These are phyloP conservation scores for Pyrus bretschneideri DNA, from an alignment of 306 rosid species.

Conservation along the genomic window DNA sequence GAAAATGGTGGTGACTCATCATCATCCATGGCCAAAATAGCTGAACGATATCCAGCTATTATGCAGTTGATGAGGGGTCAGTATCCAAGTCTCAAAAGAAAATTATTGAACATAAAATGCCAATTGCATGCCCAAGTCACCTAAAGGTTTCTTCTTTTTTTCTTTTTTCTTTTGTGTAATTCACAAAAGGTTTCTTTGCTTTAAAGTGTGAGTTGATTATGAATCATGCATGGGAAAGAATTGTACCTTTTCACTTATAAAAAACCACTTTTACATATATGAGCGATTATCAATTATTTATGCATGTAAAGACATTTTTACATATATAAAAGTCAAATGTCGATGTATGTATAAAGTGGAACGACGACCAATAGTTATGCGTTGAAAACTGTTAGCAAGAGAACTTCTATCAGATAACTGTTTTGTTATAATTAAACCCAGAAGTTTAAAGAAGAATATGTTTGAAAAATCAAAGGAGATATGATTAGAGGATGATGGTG, in stretches of 20 bases:
- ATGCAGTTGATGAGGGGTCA: conserved; percentile 15
- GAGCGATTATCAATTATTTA: background rate
- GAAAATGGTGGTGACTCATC: background rate
- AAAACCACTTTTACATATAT: background rate
- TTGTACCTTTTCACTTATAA: background rate
- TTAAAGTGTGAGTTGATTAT: background rate
- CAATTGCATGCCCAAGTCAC: background rate
- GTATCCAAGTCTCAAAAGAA: background rate
- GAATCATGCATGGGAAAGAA: too few species aligned
- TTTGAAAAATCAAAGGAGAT: conserved; percentile 11
- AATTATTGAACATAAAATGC: background rate
- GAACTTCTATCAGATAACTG: background rate
- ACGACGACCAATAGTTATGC: background rate
- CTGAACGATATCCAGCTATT: conserved; percentile 5
- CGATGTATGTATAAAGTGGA: background rate
- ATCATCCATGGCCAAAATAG: conserved; percentile 7
- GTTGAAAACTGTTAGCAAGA: background rate
- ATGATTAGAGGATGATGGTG: conserved; percentile 4
- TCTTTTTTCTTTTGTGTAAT: background rate
- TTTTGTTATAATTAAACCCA: background rate
- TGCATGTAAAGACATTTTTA: background rate
- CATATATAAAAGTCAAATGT: background rate
- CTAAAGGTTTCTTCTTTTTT: background rate
- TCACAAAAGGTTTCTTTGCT: background rate
- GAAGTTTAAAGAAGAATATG: background rate